Conservation (phyloP, 208 protist species). For the Trypanosoma conorhini region DNA sequence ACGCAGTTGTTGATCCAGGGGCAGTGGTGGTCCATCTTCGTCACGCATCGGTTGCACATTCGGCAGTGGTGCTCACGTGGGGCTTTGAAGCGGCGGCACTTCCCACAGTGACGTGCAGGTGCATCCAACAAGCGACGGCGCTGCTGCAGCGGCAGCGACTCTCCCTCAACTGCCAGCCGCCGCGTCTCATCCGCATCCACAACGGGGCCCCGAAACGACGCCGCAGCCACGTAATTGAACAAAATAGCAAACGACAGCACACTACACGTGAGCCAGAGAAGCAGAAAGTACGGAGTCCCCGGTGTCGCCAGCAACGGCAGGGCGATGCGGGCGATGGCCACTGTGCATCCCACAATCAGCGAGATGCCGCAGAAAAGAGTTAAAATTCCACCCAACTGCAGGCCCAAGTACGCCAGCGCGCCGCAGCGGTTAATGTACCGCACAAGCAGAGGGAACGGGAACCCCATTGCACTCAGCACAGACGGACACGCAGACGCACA, state of each 20-base stretch:
- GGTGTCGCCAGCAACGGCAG: conserved; percentile 46
- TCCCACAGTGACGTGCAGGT: conserved; percentile 61
- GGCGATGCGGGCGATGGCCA: conserved; percentile 41
- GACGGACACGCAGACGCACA: neutral
- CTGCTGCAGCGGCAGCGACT: conserved; percentile 33
- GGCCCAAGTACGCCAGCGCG: neutral
- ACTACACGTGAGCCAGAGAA: conserved; percentile 38
- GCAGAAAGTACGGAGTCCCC: conserved; percentile 26
- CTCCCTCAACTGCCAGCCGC: conserved; percentile 30
- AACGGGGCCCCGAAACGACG: conserved; percentile 33
- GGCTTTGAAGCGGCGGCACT: conserved; percentile 78
- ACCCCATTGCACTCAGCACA: neutral
- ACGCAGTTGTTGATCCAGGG: conserved; percentile 92
- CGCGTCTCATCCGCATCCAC: conserved; percentile 40
- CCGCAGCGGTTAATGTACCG: neutral
- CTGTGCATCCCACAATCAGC: conserved; percentile 56
- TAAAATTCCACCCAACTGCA: conserved; percentile 17
- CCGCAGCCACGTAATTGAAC: conserved; percentile 64
- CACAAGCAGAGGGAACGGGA: neutral
- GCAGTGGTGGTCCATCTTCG: conserved; percentile 92
- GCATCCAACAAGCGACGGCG: conserved; percentile 50
- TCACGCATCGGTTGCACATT: conserved; percentile 74
- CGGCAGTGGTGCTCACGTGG: conserved; percentile 89
- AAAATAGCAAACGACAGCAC: conserved; percentile 65
- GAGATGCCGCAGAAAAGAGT: conserved; percentile 38